Conservation (phyloP, 768 basidiomycete genomes). For the Calocybe cyanea region DNA sequence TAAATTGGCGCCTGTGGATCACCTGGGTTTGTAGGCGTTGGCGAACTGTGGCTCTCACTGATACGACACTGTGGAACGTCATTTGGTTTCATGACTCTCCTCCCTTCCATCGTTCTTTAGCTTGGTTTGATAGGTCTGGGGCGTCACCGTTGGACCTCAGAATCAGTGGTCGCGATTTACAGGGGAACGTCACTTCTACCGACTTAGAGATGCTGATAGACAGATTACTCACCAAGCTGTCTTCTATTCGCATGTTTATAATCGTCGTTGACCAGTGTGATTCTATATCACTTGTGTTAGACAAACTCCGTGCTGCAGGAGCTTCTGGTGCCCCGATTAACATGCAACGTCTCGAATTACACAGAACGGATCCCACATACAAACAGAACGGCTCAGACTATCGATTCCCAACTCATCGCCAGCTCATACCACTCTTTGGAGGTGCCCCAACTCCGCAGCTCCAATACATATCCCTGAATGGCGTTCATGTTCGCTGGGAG, state of each 20-base stretch:
- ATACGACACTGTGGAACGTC: slow-evolving; percentile 58
- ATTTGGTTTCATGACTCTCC: slow-evolving; percentile 58
- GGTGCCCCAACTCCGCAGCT: slow-evolving; percentile 43
- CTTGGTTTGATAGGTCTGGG: slow-evolving; percentile 57
- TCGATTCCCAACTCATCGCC: slow-evolving; percentile 28
- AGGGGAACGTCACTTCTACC: slow-evolving; percentile 32
- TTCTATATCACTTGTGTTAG: slow-evolving; percentile 45
- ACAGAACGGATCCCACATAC: slow-evolving; percentile 49
- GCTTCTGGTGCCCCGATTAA: slow-evolving; percentile 30
- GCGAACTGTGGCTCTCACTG: slow-evolving; percentile 44
- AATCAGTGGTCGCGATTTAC: slow-evolving; percentile 39
- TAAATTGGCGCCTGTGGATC: slow-evolving; percentile 40
- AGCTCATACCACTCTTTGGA: slow-evolving; percentile 45
- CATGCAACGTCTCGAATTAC: slow-evolving; percentile 64
- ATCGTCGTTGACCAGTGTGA: slow-evolving; percentile 56
- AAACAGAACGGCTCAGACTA: slow-evolving; percentile 40
- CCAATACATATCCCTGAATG: slow-evolving; percentile 49
- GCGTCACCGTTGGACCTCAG: slow-evolving; percentile 56
- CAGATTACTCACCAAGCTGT: slow-evolving; percentile 45
- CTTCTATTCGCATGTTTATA: slow-evolving; percentile 57
- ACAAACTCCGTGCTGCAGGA: slow-evolving; percentile 39
- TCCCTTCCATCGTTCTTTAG: slow-evolving; percentile 46
- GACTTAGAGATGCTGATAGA: slow-evolving; percentile 48
- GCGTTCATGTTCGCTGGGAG: slow-evolving; percentile 60
- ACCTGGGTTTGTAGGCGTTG: slow-evolving; percentile 59